Evolutionary conservation across 2,329 filamentous ascomycete species (phyloP).

Genomic region (Neopestalotiopsis sp.): DNA sequence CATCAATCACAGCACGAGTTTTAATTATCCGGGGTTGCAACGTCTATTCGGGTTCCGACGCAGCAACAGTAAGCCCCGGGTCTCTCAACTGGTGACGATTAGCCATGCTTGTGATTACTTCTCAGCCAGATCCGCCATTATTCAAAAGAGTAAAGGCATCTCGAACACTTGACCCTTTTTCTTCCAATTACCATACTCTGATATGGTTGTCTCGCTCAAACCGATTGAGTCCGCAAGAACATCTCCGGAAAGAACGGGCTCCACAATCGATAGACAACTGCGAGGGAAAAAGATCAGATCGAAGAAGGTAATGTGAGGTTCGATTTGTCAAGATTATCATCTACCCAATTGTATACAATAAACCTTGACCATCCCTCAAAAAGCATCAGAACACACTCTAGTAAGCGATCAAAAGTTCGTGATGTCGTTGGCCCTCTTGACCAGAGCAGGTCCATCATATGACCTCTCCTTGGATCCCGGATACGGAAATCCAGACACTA

Average conservation of each 20-base stretch:
- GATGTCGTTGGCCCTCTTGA: background rate
- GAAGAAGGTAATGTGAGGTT: background rate
- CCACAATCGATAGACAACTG: background rate
- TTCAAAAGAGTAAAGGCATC: background rate
- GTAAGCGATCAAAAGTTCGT: conserved; percentile 15
- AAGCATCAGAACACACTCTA: conserved; percentile 21
- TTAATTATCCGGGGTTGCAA: background rate
- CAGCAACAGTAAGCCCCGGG: background rate
- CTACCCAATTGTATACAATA: background rate
- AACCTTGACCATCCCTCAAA: background rate
- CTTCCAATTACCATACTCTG: too few relatives aligned
- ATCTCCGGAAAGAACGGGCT: too few relatives aligned
- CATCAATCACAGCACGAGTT: background rate
- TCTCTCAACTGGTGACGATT: background rate
- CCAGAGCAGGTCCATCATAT: background rate
- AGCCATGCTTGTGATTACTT: background rate
- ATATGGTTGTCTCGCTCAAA: too few relatives aligned
- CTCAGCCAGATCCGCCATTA: background rate
- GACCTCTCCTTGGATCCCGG: background rate
- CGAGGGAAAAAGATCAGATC: background rate
- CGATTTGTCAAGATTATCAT: background rate
- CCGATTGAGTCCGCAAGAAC: too few relatives aligned
- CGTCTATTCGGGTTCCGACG: background rate
- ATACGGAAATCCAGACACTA: background rate
- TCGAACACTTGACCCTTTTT: background rate